These are phyloP conservation scores for Pseudozyma thailandica DNA, from an alignment of 1,284 basidiomycete species.

Conservation along the genomic window DNA sequence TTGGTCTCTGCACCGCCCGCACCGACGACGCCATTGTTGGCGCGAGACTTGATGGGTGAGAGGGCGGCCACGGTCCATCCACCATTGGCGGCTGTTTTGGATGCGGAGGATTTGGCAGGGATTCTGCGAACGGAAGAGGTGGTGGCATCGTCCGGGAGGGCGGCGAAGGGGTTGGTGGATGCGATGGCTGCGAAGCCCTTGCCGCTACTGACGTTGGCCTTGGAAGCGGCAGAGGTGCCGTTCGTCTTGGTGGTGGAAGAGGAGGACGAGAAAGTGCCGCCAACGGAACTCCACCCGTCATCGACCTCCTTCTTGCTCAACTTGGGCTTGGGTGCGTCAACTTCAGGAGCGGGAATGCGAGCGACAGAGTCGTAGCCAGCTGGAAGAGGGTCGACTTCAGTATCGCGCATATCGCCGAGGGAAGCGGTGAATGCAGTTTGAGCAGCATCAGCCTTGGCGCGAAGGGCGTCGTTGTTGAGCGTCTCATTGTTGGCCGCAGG, in stretches of 20 bases:
- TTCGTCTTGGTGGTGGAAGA: slow-evolving; percentile 11
- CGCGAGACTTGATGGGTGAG: slow-evolving; percentile 3
- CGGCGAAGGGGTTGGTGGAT: slow-evolving; percentile 47
- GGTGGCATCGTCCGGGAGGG: slow-evolving; percentile 43
- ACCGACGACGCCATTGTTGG: slow-evolving; percentile 1
- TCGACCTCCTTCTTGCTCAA: slow-evolving; percentile 32
- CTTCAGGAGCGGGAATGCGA: slow-evolving; percentile 31
- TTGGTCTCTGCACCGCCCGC: slow-evolving; percentile 37
- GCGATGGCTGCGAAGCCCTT: slow-evolving; percentile 23
- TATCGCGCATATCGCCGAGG: slow-evolving; percentile 47
- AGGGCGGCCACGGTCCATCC: slow-evolving; percentile 25
- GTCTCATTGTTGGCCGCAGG: slow-evolving; percentile 22
- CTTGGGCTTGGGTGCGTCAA: slow-evolving; percentile 9
- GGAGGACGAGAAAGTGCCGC: slow-evolving; percentile 20
- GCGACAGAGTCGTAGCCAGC: slow-evolving; percentile 31
- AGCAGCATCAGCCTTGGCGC: slow-evolving; percentile 17
- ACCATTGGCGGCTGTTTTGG: slow-evolving; percentile 1
- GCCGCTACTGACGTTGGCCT: background rate
- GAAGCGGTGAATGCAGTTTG: slow-evolving; percentile 21
- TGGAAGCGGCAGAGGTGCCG: slow-evolving; percentile 3
- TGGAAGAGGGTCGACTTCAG: slow-evolving; percentile 34
- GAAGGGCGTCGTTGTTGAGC: slow-evolving; percentile 32
- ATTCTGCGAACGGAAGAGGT: slow-evolving; percentile 25
- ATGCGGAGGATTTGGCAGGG: slow-evolving; percentile 5
- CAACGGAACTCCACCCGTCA: slow-evolving; percentile 46